Evolutionary conservation across 1,284 basidiomycete species (phyloP).

Genomic region (Fomitiporia mediterranea): DNA sequence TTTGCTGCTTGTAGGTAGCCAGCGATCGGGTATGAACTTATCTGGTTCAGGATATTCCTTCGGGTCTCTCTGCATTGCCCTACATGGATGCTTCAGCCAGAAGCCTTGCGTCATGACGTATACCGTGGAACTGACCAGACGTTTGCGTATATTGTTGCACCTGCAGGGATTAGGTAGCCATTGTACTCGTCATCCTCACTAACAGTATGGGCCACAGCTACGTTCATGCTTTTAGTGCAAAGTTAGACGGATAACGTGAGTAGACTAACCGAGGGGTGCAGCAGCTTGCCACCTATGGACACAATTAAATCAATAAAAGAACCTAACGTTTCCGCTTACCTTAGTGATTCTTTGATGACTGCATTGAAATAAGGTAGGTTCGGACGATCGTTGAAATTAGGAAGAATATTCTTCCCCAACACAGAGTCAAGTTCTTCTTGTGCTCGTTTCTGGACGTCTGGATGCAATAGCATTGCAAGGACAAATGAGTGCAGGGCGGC

Average conservation of each 20-base stretch:
- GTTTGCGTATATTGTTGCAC: conserved; percentile 20
- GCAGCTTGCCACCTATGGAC: conserved; percentile 18
- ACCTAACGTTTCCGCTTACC: conserved; percentile 1
- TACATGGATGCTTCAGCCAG: too few species aligned
- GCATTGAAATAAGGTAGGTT: conserved; percentile 26
- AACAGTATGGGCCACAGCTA: too few species aligned
- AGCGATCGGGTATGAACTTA: conserved; percentile 15
- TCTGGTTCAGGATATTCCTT: conserved; percentile 6
- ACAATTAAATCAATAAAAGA: neutral
- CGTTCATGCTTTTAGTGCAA: too few species aligned
- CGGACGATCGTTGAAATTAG: conserved; percentile 22
- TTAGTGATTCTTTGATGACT: conserved; percentile 23
- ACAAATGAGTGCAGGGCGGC: conserved; percentile 1
- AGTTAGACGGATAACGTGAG: neutral
- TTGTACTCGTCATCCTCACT: conserved; percentile 23
- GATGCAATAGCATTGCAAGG: neutral
- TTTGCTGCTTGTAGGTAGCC: conserved; percentile 1
- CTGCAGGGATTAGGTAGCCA: conserved; percentile 22
- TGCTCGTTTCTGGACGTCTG: neutral
- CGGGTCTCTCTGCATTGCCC: conserved; percentile 33
- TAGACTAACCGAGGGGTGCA: conserved; percentile 6
- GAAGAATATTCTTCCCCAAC: conserved; percentile 23
- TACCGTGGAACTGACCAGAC: conserved; percentile 7
- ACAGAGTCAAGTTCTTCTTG: conserved; percentile 24
- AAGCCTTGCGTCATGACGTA: neutral